Base-by-base conservation (phyloP, 1,284 basidiomycete genomes). In the Dichomitus squalens region DNA sequence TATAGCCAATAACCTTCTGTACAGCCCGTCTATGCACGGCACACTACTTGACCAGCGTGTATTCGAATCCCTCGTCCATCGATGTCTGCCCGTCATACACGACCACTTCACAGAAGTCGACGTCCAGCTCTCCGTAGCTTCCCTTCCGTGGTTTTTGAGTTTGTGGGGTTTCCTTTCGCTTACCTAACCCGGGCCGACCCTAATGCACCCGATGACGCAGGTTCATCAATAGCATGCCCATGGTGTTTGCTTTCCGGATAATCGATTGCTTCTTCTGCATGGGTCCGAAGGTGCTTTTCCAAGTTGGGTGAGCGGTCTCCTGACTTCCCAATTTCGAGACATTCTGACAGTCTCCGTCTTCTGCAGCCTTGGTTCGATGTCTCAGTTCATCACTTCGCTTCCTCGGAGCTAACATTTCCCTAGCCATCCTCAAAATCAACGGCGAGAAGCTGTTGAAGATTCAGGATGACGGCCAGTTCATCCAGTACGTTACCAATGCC, bases 181-280 rank as follows among this genome's bases (percentile, higher is more conserved):
- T 5, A 4, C 23, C 16, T 34, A 20, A 18, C 18, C 9, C 18
- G 16, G 20, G 18, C n/a, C 29, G 4, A 20, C 12, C 1, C 44
- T 47, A 20, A 47, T 33, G 11, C 20, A 4, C 25, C 23, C 16
- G 16, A 27, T 36, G 8, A 14, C 59, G 16, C 46, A 92, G 94
- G 63, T 96, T 88, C 73, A 98, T 99, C 77, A 98, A 98, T 76
- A 96, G 94, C 67, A 98, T 99, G 95, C 97, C 97, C 0, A 92
- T 99, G 86, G 90, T 99, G 47, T 99, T 99, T 70, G 96, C 97
- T 0, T 99, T 98, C 81, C 87, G 97, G 46, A 95, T 99, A 69
- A 94, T 98, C 2, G 97, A 99, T 72, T 99, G 97, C 73, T 97
- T 99, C 75, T 93, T 99, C 78, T 96, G 96, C 63, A 98, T 98